Conservation (phyloP, 2,329 filamentous ascomycete species). For the Exophiala calicioides region DNA sequence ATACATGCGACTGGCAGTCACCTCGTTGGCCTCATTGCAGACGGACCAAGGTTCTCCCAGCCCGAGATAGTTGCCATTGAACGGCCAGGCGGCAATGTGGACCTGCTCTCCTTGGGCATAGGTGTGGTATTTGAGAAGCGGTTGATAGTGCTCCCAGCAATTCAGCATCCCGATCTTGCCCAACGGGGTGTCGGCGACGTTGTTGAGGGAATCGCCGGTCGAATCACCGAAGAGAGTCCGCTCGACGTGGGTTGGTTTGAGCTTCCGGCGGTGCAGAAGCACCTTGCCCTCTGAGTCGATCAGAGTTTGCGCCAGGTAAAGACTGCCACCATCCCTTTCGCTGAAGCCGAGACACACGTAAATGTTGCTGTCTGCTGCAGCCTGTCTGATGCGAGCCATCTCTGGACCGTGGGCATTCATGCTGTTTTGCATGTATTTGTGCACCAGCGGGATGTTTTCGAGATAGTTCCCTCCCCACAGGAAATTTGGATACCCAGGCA, state of each 20-base stretch:
- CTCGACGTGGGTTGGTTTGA: conserved; percentile 58
- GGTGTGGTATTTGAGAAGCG: conserved; percentile 52
- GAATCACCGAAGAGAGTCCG: conserved; percentile 54
- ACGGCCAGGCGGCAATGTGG: conserved; percentile 54
- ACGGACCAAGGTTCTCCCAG: conserved; percentile 5
- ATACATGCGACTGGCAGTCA: conserved; percentile 7
- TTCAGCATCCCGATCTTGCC: conserved; percentile 37
- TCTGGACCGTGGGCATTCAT: conserved; percentile 27
- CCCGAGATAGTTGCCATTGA: conserved; percentile 1
- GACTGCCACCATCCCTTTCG: conserved; percentile 39
- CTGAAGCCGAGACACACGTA: conserved; percentile 48
- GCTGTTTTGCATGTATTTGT: conserved; percentile 16
- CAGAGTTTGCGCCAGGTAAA: conserved; percentile 52
- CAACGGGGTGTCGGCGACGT: conserved; percentile 46
- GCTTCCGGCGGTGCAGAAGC: conserved; percentile 47
- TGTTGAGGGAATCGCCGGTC: conserved; percentile 40
- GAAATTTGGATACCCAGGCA: conserved; percentile 57
- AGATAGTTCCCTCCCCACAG: conserved; percentile 36
- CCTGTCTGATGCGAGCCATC: conserved; percentile 40
- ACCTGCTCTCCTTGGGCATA: conserved; percentile 48
- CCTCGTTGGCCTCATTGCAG: conserved; percentile 9
- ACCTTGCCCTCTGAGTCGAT: conserved; percentile 47
- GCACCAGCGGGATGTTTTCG: conserved; percentile 23
- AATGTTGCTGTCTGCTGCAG: conserved; percentile 42
- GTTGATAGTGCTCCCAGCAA: conserved; percentile 57